phyloP scores from a whole-genome alignment of 768 basidiomycete species.

The Clathrus columnatus region DNA sequence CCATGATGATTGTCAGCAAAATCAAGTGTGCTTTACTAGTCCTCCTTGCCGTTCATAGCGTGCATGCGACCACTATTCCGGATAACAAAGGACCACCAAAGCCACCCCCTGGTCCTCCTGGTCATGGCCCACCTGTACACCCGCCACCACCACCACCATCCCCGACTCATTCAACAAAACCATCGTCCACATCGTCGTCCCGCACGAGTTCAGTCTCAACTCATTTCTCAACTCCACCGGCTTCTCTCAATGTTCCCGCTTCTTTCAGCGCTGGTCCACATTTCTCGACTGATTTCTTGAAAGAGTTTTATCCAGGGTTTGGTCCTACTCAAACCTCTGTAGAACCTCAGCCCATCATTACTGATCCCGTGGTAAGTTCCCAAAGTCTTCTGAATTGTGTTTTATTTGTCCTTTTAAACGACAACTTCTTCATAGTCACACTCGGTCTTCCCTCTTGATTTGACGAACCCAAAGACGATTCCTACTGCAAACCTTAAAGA shows the following conservation, averaged over 20 bases:
- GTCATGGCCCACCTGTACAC: too few relatives aligned
- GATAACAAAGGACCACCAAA: not conserved
- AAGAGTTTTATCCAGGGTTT: constrained; percentile 1
- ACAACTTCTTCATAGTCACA: not conserved
- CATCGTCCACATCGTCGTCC: not conserved
- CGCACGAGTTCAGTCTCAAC: not conserved
- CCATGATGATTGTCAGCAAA: not conserved
- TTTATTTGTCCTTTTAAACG: not conserved
- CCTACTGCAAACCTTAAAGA: constrained; percentile 1
- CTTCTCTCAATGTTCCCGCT: not conserved
- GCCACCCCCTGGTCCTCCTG: not conserved
- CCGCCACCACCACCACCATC: not conserved
- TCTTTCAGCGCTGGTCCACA: not conserved
- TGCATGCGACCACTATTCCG: not conserved
- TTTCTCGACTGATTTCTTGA: not conserved
- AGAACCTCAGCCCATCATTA: constrained; percentile 4
- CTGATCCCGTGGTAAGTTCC: constrained; percentile 2
- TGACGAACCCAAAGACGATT: constrained; percentile 6
- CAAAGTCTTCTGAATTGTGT: not conserved
- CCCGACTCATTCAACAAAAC: too few relatives aligned
- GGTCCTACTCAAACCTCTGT: constrained; percentile 1
- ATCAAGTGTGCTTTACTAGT: not conserved
- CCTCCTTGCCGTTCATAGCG: not conserved
- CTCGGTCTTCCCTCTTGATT: constrained; percentile 1
- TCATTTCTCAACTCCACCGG: not conserved